Conservation (phyloP, 176 grass and related monocot genomes). For the Eleusine indica region DNA sequence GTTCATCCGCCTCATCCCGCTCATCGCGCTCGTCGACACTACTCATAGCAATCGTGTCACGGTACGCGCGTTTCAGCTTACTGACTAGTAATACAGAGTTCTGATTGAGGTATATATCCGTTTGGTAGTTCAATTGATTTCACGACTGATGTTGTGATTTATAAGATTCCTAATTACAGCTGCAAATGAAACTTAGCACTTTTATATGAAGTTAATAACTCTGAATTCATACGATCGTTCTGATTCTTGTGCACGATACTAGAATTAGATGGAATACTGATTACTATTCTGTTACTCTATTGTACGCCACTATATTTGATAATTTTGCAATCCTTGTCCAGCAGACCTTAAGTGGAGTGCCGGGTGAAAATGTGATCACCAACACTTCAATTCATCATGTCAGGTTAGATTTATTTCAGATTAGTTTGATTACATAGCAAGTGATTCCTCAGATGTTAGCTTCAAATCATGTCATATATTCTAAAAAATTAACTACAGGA, state of each 20-base stretch:
- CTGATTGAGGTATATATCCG: no score
- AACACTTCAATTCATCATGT: neutral
- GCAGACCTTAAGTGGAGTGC: neutral
- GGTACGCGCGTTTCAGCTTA: constrained; percentile 8
- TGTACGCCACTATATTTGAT: neutral
- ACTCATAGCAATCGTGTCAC: neutral
- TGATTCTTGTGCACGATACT: neutral
- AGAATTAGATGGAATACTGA: neutral
- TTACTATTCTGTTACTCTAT: neutral
- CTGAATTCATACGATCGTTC: neutral
- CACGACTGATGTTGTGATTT: no score
- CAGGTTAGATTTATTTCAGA: constrained; percentile 9
- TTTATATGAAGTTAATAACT: no score
- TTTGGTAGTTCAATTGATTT: no score
- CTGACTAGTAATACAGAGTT: no score
- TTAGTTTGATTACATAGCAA: neutral
- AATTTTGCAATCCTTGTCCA: neutral
- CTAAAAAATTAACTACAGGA: neutral
- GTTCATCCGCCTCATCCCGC: constrained; percentile 60
- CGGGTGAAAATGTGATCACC: neutral
- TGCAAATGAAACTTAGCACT: no score
- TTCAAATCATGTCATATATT: neutral
- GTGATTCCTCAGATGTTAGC: neutral
- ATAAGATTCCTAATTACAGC: no score
- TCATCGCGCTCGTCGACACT: constrained; percentile 57